A percentile compares a stretch with the other conserved stretches of the same genome.
These are phyloP conservation scores for Penicillium chermesinum DNA, from an alignment of 495 filamentous ascomycete genomes.

Conservation along the genomic window DNA sequence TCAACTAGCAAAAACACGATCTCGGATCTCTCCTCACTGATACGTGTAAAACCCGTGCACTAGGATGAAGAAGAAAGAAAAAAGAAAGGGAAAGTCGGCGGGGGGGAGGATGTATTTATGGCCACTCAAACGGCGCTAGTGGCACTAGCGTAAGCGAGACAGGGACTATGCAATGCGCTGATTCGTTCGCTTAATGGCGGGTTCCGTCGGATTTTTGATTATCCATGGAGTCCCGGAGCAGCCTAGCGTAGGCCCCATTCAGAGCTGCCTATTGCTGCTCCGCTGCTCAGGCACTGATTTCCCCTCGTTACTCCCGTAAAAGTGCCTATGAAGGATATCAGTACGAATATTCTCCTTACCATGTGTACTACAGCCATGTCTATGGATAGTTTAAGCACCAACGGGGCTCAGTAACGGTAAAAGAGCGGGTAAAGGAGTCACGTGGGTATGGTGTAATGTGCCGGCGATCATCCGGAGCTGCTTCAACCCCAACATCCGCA, in stretches of 20 bases:
- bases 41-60: constrained; percentile 54
- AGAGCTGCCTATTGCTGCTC: neutral
- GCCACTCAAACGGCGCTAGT: neutral
- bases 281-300: neutral
- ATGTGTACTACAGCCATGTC: no score
- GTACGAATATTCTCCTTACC: no score
- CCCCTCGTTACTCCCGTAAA: no score
- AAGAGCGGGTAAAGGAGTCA: constrained; percentile 2
- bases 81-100: constrained; percentile 23
- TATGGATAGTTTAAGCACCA: no score
- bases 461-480: constrained; percentile 17
- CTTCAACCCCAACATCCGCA: neutral
- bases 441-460: constrained; percentile 19
- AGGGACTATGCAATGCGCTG: neutral
- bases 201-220: no score
- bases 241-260: neutral
- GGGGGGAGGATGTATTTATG: constrained; percentile 17
- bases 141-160: constrained; percentile 34
- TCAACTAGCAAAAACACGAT: constrained; percentile 58
- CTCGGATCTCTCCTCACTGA: constrained; percentile 57
- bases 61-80: constrained; percentile 45
- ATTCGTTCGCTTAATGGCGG: neutral
- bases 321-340: no score
- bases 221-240: neutral
- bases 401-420: neutral